Conservation (phyloP, 192 early-diverging fungal genomes). For the Rhizophagus clarus region DNA sequence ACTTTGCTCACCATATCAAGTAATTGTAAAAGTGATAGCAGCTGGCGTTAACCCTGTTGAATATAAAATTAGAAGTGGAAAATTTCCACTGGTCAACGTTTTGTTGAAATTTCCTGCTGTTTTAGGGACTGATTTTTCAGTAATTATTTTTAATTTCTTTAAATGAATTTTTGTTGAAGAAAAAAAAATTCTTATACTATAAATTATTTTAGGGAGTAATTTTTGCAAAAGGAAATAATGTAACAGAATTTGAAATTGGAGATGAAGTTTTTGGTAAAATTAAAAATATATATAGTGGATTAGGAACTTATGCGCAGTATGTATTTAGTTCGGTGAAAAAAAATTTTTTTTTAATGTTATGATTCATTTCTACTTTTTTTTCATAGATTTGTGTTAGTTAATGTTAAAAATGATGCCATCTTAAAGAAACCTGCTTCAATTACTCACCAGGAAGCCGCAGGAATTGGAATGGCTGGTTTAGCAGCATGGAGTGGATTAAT, state of each 20-base stretch:
- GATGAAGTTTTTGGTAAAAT: slow-evolving; percentile 40
- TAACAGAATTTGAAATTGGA: slow-evolving; percentile 33
- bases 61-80: slow-evolving; percentile 42
- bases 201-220: slow-evolving; percentile 32
- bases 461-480: background rate
- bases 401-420: background rate
- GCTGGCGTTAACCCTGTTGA: slow-evolving; percentile 43
- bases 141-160: background rate
- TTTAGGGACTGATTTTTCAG: slow-evolving; percentile 8
- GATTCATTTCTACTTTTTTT: background rate
- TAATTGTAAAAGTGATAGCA: slow-evolving; percentile 42
- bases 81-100: slow-evolving; percentile 7
- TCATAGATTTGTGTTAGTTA: background rate
- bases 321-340: slow-evolving; percentile 5
- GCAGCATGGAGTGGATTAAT: background rate
- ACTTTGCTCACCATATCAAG: background rate
- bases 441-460: slow-evolving; percentile 9
- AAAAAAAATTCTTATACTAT: slow-evolving; percentile 28
- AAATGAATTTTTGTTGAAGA: background rate
- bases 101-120: slow-evolving; percentile 11
- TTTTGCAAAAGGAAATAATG: slow-evolving; percentile 35
- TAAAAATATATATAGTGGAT: background rate
- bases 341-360: background rate
- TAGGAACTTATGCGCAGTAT: slow-evolving; percentile 16
- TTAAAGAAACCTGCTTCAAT: slow-evolving; percentile 1